Evolutionary conservation across 768 basidiomycete species (phyloP).

Genomic region (Amanita rimosa): DNA sequence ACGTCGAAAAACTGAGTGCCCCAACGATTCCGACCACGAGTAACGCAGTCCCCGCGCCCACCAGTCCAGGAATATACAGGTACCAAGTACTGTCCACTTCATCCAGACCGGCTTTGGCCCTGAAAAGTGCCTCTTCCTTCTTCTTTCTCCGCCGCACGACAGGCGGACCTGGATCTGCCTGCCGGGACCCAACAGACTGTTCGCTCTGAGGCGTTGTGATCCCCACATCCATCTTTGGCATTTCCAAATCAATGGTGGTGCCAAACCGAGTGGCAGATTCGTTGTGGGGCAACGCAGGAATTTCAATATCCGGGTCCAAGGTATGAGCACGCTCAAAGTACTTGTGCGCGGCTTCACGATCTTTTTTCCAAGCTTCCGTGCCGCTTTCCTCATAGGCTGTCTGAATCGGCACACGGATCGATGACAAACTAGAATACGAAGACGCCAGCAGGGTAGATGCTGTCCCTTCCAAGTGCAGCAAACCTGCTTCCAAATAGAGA

Average conservation of each 20-base stretch:
- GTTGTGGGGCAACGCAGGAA: constrained; percentile 49
- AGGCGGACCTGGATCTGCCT: constrained; percentile 25
- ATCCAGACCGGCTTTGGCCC: constrained; percentile 34
- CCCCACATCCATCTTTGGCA: constrained; percentile 54
- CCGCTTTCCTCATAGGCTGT: constrained; percentile 43
- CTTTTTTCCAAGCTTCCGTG: constrained; percentile 63
- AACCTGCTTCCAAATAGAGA: constrained; percentile 68
- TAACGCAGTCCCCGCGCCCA: constrained; percentile 78
- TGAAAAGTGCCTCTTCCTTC: constrained; percentile 42
- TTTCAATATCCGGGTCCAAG: constrained; percentile 53
- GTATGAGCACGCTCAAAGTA: constrained; percentile 63
- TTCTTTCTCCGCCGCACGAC: constrained; percentile 37
- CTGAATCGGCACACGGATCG: constrained; percentile 54
- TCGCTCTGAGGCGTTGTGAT: constrained; percentile 24
- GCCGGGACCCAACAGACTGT: constrained; percentile 22
- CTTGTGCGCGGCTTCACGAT: constrained; percentile 56
- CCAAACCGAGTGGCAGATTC: constrained; percentile 17
- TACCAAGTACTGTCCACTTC: constrained; percentile 72
- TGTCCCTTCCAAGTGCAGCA: constrained; percentile 74
- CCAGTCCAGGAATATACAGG: constrained; percentile 64
- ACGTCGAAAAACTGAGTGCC: constrained; percentile 61
- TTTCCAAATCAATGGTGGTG: constrained; percentile 38
- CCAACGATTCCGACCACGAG: constrained; percentile 72
- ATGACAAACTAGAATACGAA: constrained; percentile 68
- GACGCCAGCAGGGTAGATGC: constrained; percentile 61